Percentiles rank a stretch among this genome's conserved stretches.
Conservation (phyloP, 2,329 filamentous ascomycete genomes). For the Cadophora luteo-olivacea region DNA sequence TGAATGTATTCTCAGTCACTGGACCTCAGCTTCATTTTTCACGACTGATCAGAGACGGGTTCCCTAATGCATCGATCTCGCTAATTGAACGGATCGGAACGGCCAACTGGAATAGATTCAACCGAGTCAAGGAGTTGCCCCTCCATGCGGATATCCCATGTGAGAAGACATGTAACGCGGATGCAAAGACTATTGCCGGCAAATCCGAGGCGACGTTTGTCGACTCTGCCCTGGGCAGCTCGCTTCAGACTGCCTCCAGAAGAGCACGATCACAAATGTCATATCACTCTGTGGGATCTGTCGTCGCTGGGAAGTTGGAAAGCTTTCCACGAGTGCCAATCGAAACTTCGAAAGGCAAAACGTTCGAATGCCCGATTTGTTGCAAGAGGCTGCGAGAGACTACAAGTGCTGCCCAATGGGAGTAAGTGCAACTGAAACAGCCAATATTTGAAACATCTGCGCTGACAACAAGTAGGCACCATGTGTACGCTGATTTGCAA, state of each 20-base stretch:
- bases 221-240: slow-evolving; percentile 3
- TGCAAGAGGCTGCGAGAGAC: background rate
- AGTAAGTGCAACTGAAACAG: slow-evolving; percentile 4
- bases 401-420: background rate
- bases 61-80: background rate
- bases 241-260: background rate
- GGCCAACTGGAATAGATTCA: slow-evolving; percentile 9
- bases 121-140: background rate
- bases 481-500: slow-evolving; percentile 8
- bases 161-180: background rate
- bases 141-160: background rate
- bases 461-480: background rate
- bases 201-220: background rate
- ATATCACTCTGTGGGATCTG: background rate
- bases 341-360: background rate
- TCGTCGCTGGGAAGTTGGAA: background rate
- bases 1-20: background rate
- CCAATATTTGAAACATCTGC: background rate
- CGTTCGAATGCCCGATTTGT: background rate
- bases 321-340: background rate
- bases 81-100: slow-evolving; percentile 5
- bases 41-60: background rate
- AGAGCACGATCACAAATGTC: slow-evolving; percentile 1
- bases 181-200: background rate
- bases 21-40: slow-evolving; percentile 10